A percentile compares a stretch with the other conserved stretches of the same genome.
phyloP scores from a whole-genome alignment of 2,329 filamentous ascomycete species.

The Colletotrichum horii region DNA sequence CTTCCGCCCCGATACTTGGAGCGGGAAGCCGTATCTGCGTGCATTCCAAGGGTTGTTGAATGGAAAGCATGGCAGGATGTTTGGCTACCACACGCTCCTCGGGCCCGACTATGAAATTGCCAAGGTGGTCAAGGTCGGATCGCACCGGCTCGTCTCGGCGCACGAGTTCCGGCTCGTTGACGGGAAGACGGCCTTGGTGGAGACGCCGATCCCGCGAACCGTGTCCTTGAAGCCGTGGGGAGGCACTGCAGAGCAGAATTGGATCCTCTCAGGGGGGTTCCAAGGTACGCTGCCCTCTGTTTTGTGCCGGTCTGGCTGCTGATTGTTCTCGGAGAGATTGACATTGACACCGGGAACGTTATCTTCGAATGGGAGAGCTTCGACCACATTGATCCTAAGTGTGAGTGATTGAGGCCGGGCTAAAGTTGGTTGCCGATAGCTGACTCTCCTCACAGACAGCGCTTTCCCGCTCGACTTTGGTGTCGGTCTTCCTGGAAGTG shows the following conservation, averaged over 20 bases:
- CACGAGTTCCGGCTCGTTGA: not conserved
- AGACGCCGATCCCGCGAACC: not conserved
- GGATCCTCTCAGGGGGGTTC: not conserved
- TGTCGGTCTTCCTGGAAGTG: not conserved
- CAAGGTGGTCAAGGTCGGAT: not conserved
- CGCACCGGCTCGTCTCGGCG: not conserved
- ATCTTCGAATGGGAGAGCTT: slow-evolving; percentile 50
- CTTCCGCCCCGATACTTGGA: not conserved
- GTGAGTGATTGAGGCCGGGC: accelerated
- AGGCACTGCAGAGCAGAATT: not conserved
- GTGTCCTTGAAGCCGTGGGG: not conserved
- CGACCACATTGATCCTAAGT: slow-evolving; percentile 24
- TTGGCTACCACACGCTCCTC: not conserved
- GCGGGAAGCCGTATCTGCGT: not conserved
- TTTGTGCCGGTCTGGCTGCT: not conserved
- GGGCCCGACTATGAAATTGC: not conserved
- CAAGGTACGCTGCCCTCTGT: not conserved
- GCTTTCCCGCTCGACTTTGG: not conserved
- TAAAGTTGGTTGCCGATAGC: not conserved
- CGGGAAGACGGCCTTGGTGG: not conserved
- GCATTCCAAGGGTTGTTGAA: not conserved
- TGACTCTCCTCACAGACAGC: accelerated
- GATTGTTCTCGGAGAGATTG: slow-evolving; percentile 40
- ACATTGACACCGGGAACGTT: slow-evolving; percentile 52
- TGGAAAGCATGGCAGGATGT: not conserved